phyloP scores from a whole-genome alignment of 2,329 filamentous ascomycete genomes.

The Beauveria bassiana region DNA sequence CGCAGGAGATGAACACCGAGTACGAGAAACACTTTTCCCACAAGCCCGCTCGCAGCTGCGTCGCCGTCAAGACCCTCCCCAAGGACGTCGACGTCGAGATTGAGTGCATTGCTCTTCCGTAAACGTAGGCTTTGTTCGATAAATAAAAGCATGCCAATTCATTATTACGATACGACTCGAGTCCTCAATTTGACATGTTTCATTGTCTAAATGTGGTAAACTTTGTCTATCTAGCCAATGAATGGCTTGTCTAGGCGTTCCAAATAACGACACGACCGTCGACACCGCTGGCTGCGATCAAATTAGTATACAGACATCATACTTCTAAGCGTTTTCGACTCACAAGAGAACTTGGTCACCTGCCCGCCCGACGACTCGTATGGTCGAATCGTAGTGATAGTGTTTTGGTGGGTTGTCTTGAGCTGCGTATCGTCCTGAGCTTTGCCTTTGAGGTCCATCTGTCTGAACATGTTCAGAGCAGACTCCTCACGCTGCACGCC shows the following conservation, averaged over 20 bases:
- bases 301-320: conserved; percentile 17
- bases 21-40: conserved; percentile 78
- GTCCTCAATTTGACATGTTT: neutral
- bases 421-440: conserved; percentile 85
- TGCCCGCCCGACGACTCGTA: conserved; percentile 59
- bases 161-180: neutral
- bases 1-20: conserved; percentile 71
- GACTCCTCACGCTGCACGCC: conserved; percentile 71
- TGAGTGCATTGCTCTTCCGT: conserved; percentile 73
- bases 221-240: neutral
- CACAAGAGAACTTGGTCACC: conserved; percentile 80
- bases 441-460: conserved; percentile 98
- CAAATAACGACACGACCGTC: conserved; percentile 78
- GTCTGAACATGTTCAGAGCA: conserved; percentile 94
- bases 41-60: conserved; percentile 83
- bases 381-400: conserved; percentile 73
- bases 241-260: conserved; percentile 43
- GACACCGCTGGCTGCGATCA: conserved; percentile 62
- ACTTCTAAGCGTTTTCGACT: conserved; percentile 30
- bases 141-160: conserved; percentile 2
- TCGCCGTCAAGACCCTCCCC: conserved; percentile 82
- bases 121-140: conserved; percentile 15
- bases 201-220: neutral
- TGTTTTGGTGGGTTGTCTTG: conserved; percentile 95
- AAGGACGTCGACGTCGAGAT: conserved; percentile 85